phyloP scores from a whole-genome alignment of 768 basidiomycete genomes.

The Amanita phalloides region DNA sequence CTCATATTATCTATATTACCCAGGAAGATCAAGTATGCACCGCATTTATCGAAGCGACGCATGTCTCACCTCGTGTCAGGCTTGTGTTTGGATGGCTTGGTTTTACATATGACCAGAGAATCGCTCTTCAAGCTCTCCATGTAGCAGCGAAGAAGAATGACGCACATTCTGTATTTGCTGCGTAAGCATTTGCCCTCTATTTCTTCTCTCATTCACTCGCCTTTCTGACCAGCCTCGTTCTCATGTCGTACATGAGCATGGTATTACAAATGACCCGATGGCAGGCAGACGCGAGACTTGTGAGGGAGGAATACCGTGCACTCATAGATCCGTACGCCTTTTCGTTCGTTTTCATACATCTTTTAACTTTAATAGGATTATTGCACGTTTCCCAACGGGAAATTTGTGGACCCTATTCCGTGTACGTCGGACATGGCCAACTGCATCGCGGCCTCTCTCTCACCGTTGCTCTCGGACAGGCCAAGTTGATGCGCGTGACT shows the following conservation, averaged over 20 bases:
- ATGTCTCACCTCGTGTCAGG: constrained; percentile 22
- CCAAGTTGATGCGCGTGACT: constrained; percentile 68
- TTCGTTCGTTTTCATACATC: not conserved
- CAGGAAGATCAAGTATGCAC: constrained; percentile 50
- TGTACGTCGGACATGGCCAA: constrained; percentile 19
- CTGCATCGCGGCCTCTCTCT: not conserved
- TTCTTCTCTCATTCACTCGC: not conserved
- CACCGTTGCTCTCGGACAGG: constrained; percentile 25
- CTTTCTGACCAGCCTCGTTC: constrained; percentile 36
- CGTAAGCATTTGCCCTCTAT: constrained; percentile 29
- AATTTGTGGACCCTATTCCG: constrained; percentile 68
- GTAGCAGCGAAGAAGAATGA: constrained; percentile 59
- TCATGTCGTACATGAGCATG: constrained; percentile 75
- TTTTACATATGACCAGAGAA: constrained; percentile 58
- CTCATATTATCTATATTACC: constrained; percentile 71
- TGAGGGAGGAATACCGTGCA: constrained; percentile 48
- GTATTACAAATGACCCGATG: constrained; percentile 64
- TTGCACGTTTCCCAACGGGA: constrained; percentile 50
- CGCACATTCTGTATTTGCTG: constrained; percentile 68
- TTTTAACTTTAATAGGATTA: constrained; percentile 26
- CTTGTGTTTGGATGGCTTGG: constrained; percentile 67
- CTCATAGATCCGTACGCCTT: constrained; percentile 52
- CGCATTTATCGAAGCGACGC: not conserved
- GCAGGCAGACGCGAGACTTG: constrained; percentile 61
- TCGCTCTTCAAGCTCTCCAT: constrained; percentile 59